Percentiles rank a stretch among this genome's conserved stretches.
Conservation (phyloP, 2,329 filamentous ascomycete species). For the Pseudogymnoascus verrucosus region DNA sequence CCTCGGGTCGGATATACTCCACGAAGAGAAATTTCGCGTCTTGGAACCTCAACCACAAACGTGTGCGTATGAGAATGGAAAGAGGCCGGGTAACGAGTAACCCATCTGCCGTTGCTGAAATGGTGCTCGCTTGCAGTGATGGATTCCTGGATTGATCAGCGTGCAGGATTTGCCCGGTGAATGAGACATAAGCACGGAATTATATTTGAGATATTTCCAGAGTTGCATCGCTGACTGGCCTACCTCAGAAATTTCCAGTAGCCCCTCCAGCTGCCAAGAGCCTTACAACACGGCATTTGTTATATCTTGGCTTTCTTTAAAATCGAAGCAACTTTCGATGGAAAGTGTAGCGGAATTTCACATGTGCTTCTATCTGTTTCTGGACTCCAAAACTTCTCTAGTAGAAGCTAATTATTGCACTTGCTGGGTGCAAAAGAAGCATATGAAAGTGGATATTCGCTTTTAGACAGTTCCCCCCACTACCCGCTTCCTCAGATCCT, state of each 20-base stretch:
- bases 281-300: neutral
- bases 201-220: neutral
- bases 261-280: neutral
- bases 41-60: neutral
- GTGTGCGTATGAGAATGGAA: neutral
- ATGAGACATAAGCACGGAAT: neutral
- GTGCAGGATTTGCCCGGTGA: neutral
- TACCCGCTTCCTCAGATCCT: neutral
- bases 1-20: neutral
- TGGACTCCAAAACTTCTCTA: neutral
- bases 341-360: neutral
- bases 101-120: neutral
- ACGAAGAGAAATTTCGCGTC: conserved; percentile 2
- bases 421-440: neutral
- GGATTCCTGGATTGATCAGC: neutral
- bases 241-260: neutral
- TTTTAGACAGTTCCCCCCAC: neutral
- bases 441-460: conserved; percentile 2
- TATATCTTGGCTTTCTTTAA: neutral
- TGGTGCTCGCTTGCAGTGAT: neutral
- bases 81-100: neutral
- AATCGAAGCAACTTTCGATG: neutral
- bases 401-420: neutral
- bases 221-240: neutral
- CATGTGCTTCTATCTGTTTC: neutral